Percentiles rank a stretch among this genome's conserved stretches.
These are phyloP conservation scores for Sisymbrium irio DNA, from an alignment of 345 rosid genomes.

Conservation along the genomic window DNA sequence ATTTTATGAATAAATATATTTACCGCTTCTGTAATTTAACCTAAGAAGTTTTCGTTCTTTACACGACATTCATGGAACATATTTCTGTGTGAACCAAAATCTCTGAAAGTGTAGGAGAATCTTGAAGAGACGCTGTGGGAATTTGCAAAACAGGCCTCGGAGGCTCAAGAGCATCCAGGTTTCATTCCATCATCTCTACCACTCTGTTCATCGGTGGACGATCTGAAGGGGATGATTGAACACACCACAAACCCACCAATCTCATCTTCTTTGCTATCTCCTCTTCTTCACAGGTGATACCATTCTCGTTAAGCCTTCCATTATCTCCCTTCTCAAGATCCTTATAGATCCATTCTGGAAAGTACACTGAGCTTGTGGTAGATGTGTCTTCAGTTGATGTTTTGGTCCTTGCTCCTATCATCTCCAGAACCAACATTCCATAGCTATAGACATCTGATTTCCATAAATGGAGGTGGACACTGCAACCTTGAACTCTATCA, in stretches of 20 bases:
- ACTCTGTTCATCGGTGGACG: constrained; percentile 32
- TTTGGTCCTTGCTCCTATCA: constrained; percentile 39
- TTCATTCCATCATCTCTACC: constrained; percentile 40
- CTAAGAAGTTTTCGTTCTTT: neutral
- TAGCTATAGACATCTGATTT: too few relatives aligned
- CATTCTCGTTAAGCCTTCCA: neutral
- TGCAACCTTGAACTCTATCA: constrained; percentile 91
- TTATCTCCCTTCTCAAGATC: constrained; percentile 24
- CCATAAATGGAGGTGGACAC: constrained; percentile 83
- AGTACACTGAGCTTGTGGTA: constrained; percentile 31
- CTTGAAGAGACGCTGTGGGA: neutral
- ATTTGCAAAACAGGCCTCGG: constrained; percentile 21
- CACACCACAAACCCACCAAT: constrained; percentile 37
- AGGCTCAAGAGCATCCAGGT: constrained; percentile 11
- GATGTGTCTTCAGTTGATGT: neutral
- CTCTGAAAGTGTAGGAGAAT: neutral
- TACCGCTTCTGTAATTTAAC: neutral
- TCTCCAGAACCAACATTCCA: constrained; percentile 46
- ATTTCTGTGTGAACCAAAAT: neutral
- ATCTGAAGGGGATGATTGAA: constrained; percentile 33
- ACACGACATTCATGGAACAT: neutral
- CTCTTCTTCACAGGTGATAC: constrained; percentile 20
- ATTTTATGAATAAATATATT: constrained; percentile 10
- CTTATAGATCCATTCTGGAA: constrained; percentile 37
- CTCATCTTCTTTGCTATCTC: constrained; percentile 28